A percentile compares a stretch with the other conserved stretches of the same genome.
phyloP scores from a whole-genome alignment of 176 grass and related monocot species.

The Bolboschoenus planiculmis region DNA sequence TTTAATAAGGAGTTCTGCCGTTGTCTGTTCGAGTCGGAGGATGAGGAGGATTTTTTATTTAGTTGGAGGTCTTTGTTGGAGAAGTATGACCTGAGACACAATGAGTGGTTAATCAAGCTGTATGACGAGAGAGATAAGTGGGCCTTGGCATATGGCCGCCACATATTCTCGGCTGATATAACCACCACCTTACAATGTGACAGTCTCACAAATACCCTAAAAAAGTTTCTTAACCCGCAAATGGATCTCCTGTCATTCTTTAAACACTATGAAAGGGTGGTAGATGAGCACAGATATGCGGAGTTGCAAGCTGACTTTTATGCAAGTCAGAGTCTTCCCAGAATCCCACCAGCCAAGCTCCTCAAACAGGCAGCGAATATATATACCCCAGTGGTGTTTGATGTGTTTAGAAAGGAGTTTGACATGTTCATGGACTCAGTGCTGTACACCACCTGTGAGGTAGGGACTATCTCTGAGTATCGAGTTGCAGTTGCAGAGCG shows the following conservation, averaged over 20 bases:
- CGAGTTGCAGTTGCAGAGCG: constrained; percentile 78
- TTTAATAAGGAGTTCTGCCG: constrained; percentile 81
- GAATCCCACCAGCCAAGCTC: constrained; percentile 94
- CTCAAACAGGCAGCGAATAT: constrained; percentile 90
- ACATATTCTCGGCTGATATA: constrained; percentile 94
- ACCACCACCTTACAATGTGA: constrained; percentile 69
- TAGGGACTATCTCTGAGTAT: constrained; percentile 60
- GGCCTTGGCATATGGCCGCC: constrained; percentile 69
- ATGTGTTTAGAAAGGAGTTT: constrained; percentile 94
- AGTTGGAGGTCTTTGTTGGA: constrained; percentile 87
- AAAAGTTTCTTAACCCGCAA: constrained; percentile 86
- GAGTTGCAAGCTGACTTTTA: constrained; percentile 98
- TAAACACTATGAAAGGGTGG: constrained; percentile 87
- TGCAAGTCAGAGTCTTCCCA: constrained; percentile 96
- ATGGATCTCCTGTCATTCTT: constrained; percentile 89
- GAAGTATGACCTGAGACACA: constrained; percentile 90
- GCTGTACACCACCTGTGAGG: constrained; percentile 68
- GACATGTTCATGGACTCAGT: constrained; percentile 98
- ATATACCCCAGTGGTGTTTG: constrained; percentile 96
- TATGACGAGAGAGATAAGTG: constrained; percentile 90
- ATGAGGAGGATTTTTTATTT: constrained; percentile 71
- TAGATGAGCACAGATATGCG: constrained; percentile 95
- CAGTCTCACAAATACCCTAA: constrained; percentile 68
- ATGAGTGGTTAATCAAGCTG: constrained; percentile 82
- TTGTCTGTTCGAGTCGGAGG: constrained; percentile 85